These are phyloP conservation scores for Kluyveromyces wickerhamii DNA, from an alignment of 805 yeast genomes.

Conservation along the genomic window DNA sequence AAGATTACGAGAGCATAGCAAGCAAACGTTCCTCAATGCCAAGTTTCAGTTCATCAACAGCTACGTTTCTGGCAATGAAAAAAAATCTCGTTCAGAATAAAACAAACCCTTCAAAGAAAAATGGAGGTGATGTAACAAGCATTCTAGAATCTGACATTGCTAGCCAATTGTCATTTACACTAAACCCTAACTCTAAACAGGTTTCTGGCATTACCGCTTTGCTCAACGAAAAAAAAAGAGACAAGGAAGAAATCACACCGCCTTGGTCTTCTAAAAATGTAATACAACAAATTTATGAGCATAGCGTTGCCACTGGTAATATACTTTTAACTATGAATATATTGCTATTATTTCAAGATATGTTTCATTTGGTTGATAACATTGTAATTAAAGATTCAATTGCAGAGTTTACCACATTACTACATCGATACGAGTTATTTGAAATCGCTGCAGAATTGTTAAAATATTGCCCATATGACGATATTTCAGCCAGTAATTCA, in stretches of 20 bases:
- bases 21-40: constrained; percentile 8
- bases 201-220: constrained; percentile 3
- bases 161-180: neutral
- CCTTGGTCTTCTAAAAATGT: constrained; percentile 28
- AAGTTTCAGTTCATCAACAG: constrained; percentile 7
- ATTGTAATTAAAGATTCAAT: constrained; percentile 24
- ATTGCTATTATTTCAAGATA: constrained; percentile 25
- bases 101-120: neutral
- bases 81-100: neutral
- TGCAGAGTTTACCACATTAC: constrained; percentile 23
- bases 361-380: constrained; percentile 20
- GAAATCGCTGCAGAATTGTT: constrained; percentile 29
- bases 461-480: constrained; percentile 29
- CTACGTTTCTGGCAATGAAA: constrained; percentile 2
- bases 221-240: neutral
- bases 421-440: constrained; percentile 29
- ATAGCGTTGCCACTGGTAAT: constrained; percentile 27
- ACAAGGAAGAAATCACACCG: constrained; percentile 8
- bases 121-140: neutral
- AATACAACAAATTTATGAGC: constrained; percentile 23
- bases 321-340: constrained; percentile 23
- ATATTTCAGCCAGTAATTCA: constrained; percentile 21
- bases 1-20: constrained; percentile 5
- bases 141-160: constrained; percentile 1
- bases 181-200: constrained; percentile 1